These are phyloP conservation scores for Xylaria sp. DNA, from an alignment of 495 filamentous ascomycete genomes.

Conservation along the genomic window DNA sequence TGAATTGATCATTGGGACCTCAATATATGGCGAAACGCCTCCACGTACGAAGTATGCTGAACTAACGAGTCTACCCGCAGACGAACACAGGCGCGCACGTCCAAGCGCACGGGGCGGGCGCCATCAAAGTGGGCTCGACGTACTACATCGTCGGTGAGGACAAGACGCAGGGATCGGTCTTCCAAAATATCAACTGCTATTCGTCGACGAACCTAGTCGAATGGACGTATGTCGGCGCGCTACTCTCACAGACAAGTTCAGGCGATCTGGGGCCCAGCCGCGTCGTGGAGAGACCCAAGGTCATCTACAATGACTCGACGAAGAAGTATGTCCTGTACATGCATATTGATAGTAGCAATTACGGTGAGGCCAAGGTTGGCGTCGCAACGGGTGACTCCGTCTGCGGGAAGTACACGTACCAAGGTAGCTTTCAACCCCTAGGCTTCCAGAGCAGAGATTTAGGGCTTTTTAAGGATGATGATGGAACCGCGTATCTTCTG, in stretches of 20 bases:
- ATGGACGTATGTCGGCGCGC: conserved; percentile 64
- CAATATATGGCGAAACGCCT: background rate
- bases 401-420: conserved; percentile 62
- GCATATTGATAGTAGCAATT: conserved; percentile 69
- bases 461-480: conserved; percentile 66
- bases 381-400: conserved; percentile 65
- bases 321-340: conserved; percentile 65
- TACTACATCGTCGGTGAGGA: conserved; percentile 74
- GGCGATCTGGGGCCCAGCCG: conserved; percentile 69
- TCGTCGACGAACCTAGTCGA: conserved; percentile 64
- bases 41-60: background rate
- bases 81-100: conserved; percentile 61
- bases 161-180: conserved; percentile 63
- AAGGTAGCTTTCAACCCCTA: conserved; percentile 52
- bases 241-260: conserved; percentile 55
- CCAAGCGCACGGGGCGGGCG: conserved; percentile 65
- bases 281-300: conserved; percentile 71
- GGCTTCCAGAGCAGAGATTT: conserved; percentile 65
- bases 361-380: conserved; percentile 69
- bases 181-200: conserved; percentile 67
- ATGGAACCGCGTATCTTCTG: conserved; percentile 67
- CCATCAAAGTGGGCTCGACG: conserved; percentile 59
- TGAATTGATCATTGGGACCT: background rate
- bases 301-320: conserved; percentile 64
- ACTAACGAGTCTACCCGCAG: conserved; percentile 29